Evolutionary conservation across 495 filamentous ascomycete species (phyloP).

Genomic region (Xylaria intraflava): DNA sequence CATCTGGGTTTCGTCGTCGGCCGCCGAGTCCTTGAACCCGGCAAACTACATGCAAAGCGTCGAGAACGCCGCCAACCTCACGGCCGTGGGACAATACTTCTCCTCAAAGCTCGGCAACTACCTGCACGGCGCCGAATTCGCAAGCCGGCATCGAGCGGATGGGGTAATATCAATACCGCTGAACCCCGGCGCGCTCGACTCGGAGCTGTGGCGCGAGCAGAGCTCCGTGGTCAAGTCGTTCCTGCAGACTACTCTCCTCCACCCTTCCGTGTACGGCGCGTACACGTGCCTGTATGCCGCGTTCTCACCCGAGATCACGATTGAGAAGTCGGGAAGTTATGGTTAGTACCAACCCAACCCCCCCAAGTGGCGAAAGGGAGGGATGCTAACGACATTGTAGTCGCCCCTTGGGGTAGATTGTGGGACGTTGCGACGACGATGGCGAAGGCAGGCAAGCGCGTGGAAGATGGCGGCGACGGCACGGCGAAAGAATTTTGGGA

Average conservation of each 20-base stretch:
- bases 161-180: slow-evolving; percentile 24
- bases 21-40: slow-evolving; percentile 21
- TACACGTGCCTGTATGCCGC: slow-evolving; percentile 43
- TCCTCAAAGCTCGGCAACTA: slow-evolving; percentile 31
- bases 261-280: slow-evolving; percentile 33
- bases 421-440: slow-evolving; percentile 22
- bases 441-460: slow-evolving; percentile 17
- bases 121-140: slow-evolving; percentile 25
- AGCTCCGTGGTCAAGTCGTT: background rate
- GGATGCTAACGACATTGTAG: slow-evolving; percentile 14
- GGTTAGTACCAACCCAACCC: slow-evolving; percentile 34
- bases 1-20: slow-evolving; percentile 33
- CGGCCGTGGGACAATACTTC: slow-evolving; percentile 19
- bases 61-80: slow-evolving; percentile 14
- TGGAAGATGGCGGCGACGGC: slow-evolving; percentile 31
- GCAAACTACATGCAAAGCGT: slow-evolving; percentile 27
- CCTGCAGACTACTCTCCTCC: slow-evolving; percentile 10
- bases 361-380: background rate
- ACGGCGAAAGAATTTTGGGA: slow-evolving; percentile 34
- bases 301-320: slow-evolving; percentile 34
- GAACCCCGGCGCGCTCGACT: slow-evolving; percentile 41
- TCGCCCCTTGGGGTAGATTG: slow-evolving; percentile 32
- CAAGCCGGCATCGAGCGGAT: slow-evolving; percentile 12
- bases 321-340: slow-evolving; percentile 21
- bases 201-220: slow-evolving; percentile 35